A percentile compares a stretch with the other conserved stretches of the same genome.
phyloP scores from a whole-genome alignment of 2,329 filamentous ascomycete species.

The Botrytis medusae region DNA sequence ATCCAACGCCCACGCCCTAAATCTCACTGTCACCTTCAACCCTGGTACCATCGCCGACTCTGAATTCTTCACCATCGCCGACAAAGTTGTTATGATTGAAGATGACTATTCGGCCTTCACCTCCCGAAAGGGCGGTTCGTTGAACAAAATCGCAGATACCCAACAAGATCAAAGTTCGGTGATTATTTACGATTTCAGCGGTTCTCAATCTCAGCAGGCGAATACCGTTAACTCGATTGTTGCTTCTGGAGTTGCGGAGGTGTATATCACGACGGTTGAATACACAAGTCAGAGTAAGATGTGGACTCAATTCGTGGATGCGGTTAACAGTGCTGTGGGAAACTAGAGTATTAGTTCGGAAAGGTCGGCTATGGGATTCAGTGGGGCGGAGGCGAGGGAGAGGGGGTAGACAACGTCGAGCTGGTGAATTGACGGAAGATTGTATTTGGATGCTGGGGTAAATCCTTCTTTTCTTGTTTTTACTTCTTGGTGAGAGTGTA shows the following conservation, averaged over 20 bases:
- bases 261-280: conserved; percentile 9
- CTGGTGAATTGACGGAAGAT: background rate
- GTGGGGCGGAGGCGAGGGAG: background rate
- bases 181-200: conserved; percentile 8
- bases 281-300: conserved; percentile 10
- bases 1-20: background rate
- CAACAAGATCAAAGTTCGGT: background rate
- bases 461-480: background rate
- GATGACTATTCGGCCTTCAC: background rate
- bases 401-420: background rate
- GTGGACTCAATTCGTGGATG: conserved; percentile 4
- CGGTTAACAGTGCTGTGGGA: background rate
- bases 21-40: conserved; percentile 17
- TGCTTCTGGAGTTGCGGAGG: background rate
- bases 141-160: background rate
- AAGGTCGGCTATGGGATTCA: background rate
- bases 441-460: background rate
- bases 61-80: conserved; percentile 12
- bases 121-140: background rate
- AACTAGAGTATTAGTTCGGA: background rate
- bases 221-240: background rate
- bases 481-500: background rate
- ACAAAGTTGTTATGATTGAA: conserved; percentile 16
- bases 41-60: background rate
- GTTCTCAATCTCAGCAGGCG: background rate